Percentiles rank a stretch among this genome's conserved stretches.
These are phyloP conservation scores for Suillus tomentosus DNA, from an alignment of 768 basidiomycete genomes.

Conservation along the genomic window DNA sequence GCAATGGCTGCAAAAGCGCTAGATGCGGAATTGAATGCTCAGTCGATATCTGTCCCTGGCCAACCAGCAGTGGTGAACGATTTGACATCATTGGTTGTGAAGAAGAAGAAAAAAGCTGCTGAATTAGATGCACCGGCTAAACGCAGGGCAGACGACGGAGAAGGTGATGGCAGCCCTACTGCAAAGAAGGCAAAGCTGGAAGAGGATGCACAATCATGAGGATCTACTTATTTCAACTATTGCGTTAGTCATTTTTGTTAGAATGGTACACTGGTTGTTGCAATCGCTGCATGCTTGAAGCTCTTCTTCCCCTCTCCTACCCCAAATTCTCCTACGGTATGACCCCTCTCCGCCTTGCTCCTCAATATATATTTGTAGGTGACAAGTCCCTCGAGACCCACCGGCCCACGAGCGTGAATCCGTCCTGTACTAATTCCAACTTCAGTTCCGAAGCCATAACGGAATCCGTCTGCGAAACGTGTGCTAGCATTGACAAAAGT, in stretches of 20 bases:
- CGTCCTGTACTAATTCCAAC: slow-evolving; percentile 97
- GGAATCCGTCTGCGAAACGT: slow-evolving; percentile 93
- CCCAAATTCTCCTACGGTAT: slow-evolving; percentile 88
- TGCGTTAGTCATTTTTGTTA: slow-evolving; percentile 14
- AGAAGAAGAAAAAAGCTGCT: slow-evolving; percentile 70
- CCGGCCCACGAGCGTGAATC: slow-evolving; percentile 95
- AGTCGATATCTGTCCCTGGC: slow-evolving; percentile 34
- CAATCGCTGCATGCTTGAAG: slow-evolving; percentile 61
- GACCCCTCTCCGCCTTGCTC: slow-evolving; percentile 73
- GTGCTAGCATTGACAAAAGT: slow-evolving; percentile 96
- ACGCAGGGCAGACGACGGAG: slow-evolving; percentile 65
- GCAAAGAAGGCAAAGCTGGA: slow-evolving; percentile 70
- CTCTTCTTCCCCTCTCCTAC: slow-evolving; percentile 64
- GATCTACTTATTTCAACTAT: slow-evolving; percentile 7
- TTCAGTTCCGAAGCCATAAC: slow-evolving; percentile 97
- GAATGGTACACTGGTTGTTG: slow-evolving; percentile 25
- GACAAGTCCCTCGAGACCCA: slow-evolving; percentile 90
- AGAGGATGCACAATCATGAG: slow-evolving; percentile 26
- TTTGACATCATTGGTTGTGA: slow-evolving; percentile 81
- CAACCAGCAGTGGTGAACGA: slow-evolving; percentile 66
- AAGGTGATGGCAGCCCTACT: slow-evolving; percentile 44
- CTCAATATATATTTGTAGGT: slow-evolving; percentile 95
- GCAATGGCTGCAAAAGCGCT: slow-evolving; percentile 71
- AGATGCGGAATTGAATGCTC: slow-evolving; percentile 66
- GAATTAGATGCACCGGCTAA: slow-evolving; percentile 49